These are phyloP conservation scores for Naganishia friedmannii DNA, from an alignment of 768 basidiomycete species.

Conservation along the genomic window DNA sequence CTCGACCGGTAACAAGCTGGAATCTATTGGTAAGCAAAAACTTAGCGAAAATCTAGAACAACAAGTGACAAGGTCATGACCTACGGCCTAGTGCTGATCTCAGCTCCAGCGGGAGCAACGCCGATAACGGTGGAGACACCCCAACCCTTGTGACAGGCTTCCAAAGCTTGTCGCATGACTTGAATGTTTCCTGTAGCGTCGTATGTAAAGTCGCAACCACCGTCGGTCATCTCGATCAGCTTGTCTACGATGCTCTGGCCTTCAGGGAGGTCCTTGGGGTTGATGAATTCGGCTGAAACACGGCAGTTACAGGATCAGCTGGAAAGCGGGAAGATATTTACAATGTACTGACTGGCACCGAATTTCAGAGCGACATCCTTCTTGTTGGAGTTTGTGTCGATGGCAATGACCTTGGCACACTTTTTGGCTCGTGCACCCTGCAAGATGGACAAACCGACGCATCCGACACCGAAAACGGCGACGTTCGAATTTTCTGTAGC, in stretches of 20 bases:
- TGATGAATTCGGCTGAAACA: conserved; percentile 72
- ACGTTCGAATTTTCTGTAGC: conserved; percentile 69
- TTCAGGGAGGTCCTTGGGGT: conserved; percentile 69
- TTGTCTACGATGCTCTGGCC: conserved; percentile 84
- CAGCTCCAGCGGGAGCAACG: conserved; percentile 94
- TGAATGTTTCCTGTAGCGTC: conserved; percentile 91
- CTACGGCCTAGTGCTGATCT: conserved; percentile 83
- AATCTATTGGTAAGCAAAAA: conserved; percentile 37
- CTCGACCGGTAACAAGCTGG: conserved; percentile 60
- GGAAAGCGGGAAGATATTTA: background rate
- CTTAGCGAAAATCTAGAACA: background rate
- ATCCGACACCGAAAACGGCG: conserved; percentile 91
- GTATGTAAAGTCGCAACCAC: conserved; percentile 94
- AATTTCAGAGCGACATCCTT: conserved; percentile 85
- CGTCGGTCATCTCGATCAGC: conserved; percentile 88
- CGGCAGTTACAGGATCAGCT: background rate
- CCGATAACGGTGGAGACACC: conserved; percentile 93
- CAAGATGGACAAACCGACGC: conserved; percentile 90
- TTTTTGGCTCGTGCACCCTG: conserved; percentile 73
- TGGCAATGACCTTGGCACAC: conserved; percentile 82
- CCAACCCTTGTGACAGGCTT: conserved; percentile 99
- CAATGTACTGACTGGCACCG: conserved; percentile 62
- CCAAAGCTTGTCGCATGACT: conserved; percentile 91
- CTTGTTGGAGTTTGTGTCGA: conserved; percentile 85
- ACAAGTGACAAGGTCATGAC: conserved; percentile 40